phyloP scores from a whole-genome alignment of 805 yeast genomes.

The Wickerhamomyces pijperi region DNA sequence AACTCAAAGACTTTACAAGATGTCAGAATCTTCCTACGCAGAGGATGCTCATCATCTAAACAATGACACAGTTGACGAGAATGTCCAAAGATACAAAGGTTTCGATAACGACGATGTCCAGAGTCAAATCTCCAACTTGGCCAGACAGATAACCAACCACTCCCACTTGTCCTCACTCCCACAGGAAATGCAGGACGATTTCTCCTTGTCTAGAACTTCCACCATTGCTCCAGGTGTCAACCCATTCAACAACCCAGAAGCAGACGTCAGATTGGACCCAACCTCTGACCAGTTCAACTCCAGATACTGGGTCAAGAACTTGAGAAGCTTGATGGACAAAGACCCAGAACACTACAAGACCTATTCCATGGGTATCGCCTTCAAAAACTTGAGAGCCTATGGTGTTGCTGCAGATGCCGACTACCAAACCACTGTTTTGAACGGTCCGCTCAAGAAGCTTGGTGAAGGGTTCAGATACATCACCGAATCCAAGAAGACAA shows the following conservation, averaged over 20 bases:
- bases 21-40: not conserved
- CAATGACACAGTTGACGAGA: conserved; percentile 2
- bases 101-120: not conserved
- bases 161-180: conserved; percentile 7
- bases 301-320: conserved; percentile 52
- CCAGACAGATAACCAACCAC: conserved; percentile 22
- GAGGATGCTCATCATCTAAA: not conserved
- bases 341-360: conserved; percentile 55
- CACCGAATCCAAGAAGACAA: conserved; percentile 11
- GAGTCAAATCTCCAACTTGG: conserved; percentile 1
- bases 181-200: conserved; percentile 3
- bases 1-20: conserved; percentile 1
- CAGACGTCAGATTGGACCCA: conserved; percentile 47
- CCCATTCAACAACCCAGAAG: conserved; percentile 21
- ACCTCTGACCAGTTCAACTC: conserved; percentile 42
- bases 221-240: conserved; percentile 26
- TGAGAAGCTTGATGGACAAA: conserved; percentile 36
- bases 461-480: conserved; percentile 8
- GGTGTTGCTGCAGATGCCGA: conserved; percentile 53
- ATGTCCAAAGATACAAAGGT: conserved; percentile 2
- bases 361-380: conserved; percentile 45
- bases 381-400: conserved; percentile 46
- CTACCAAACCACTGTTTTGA: conserved; percentile 52
- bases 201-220: conserved; percentile 10
- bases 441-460: conserved; percentile 22